A percentile compares a stretch with the other conserved stretches of the same genome.
phyloP scores from a whole-genome alignment of 2,329 filamentous ascomycete species.

The Alternaria tenuissima region DNA sequence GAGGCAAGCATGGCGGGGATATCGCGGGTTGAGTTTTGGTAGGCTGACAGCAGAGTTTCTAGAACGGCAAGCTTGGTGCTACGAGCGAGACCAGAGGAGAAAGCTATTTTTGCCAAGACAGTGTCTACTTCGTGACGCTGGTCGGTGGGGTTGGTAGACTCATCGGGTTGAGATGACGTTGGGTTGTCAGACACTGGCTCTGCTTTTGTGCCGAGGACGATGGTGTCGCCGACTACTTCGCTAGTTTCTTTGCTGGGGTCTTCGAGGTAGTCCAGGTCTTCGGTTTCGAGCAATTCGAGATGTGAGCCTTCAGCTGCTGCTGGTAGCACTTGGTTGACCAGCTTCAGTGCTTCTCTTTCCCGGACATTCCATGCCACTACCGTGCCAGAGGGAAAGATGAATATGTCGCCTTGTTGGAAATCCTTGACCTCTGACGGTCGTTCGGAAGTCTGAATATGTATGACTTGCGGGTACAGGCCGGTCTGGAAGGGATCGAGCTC shows the following conservation, averaged over 20 bases:
- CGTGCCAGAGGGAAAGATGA: conserved; percentile 94
- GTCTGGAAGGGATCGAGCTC: conserved; percentile 69
- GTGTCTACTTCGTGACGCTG: conserved; percentile 59
- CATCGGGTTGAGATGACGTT: conserved; percentile 29
- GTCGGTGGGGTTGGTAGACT: conserved; percentile 55
- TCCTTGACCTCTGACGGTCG: conserved; percentile 52
- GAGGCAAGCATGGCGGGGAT: conserved; percentile 81
- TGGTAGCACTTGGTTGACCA: conserved; percentile 71
- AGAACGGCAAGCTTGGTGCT: conserved; percentile 94
- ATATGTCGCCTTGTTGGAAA: conserved; percentile 78
- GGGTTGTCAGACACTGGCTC: conserved; percentile 27
- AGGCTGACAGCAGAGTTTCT: conserved; percentile 80
- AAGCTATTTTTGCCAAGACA: conserved; percentile 92
- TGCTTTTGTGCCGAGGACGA: conserved; percentile 81
- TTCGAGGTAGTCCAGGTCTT: conserved; percentile 86
- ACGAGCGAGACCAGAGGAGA: conserved; percentile 90
- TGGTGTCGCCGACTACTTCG: conserved; percentile 84
- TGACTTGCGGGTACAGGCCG: conserved; percentile 70
- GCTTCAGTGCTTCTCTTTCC: conserved; percentile 68
- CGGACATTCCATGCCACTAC: conserved; percentile 92
- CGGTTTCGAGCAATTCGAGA: conserved; percentile 76
- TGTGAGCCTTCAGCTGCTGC: conserved; percentile 80
- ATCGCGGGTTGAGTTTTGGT: conserved; percentile 84
- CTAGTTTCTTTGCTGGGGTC: conserved; percentile 77
- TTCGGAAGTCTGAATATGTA: conserved; percentile 63